phyloP scores from a whole-genome alignment of 495 filamentous ascomycete species.

The Lasiosphaeriaceae sp. region DNA sequence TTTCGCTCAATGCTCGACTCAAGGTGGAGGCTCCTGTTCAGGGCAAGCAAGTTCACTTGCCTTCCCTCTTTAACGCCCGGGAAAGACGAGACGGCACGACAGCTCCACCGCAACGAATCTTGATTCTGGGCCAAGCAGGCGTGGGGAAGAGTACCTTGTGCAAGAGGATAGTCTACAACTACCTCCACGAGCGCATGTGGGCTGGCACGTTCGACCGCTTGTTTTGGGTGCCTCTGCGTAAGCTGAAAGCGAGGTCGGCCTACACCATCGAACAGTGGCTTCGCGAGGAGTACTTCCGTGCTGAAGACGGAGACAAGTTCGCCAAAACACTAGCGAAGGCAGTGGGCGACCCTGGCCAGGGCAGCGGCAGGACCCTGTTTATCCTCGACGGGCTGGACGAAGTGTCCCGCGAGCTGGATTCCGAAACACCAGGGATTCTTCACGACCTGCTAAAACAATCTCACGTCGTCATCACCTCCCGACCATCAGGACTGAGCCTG shows the following conservation, averaged over 20 bases:
- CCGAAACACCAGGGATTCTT: slow-evolving; percentile 25
- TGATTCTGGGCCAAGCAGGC: slow-evolving; percentile 41
- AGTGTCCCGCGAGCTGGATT: slow-evolving; percentile 26
- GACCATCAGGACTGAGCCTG: slow-evolving; percentile 16
- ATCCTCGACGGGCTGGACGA: slow-evolving; percentile 43
- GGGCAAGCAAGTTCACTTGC: slow-evolving; percentile 20
- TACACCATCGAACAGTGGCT: slow-evolving; percentile 23
- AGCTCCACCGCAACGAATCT: slow-evolving; percentile 28
- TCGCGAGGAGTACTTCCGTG: slow-evolving; percentile 24
- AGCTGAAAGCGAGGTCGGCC: slow-evolving; percentile 17
- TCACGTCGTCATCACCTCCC: slow-evolving; percentile 36
- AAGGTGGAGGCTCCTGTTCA: slow-evolving; percentile 20
- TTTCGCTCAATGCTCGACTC: slow-evolving; percentile 26
- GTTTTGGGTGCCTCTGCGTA: slow-evolving; percentile 36
- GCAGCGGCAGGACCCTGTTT: slow-evolving; percentile 27
- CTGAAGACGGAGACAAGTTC: slow-evolving; percentile 3
- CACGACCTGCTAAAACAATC: slow-evolving; percentile 31
- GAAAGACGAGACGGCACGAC: slow-evolving; percentile 13
- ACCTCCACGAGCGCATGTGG: slow-evolving; percentile 22
- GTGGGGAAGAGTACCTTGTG: slow-evolving; percentile 45
- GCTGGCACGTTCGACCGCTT: slow-evolving; percentile 30
- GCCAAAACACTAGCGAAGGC: slow-evolving; percentile 16
- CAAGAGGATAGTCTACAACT: slow-evolving; percentile 40
- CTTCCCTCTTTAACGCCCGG: slow-evolving; percentile 25
- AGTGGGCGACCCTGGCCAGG: background rate